A percentile compares a stretch with the other conserved stretches of the same genome.
Conservation (phyloP, 345 rosid genomes). For the Arabidopsis suecica region DNA sequence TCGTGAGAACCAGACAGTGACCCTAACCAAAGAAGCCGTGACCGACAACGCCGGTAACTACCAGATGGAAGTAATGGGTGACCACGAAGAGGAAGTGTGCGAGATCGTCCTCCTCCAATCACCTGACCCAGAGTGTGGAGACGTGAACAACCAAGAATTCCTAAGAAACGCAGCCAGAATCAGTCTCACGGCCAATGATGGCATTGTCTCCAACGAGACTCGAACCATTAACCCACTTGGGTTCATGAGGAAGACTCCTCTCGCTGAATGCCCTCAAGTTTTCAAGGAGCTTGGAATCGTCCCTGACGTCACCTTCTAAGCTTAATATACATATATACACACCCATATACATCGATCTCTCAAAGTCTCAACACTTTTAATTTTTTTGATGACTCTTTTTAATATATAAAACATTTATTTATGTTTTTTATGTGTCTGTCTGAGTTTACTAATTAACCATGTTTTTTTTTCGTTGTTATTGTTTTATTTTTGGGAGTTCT, state of each 20-base stretch:
- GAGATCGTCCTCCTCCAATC: slow-evolving; percentile 57
- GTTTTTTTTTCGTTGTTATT: background rate
- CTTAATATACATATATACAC: background rate
- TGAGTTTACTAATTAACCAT: slow-evolving; percentile 23
- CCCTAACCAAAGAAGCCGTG: slow-evolving; percentile 49
- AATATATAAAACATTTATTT: slow-evolving; percentile 17
- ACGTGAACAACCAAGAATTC: slow-evolving; percentile 46
- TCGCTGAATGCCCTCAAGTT: slow-evolving; percentile 52
- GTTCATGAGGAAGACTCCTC: slow-evolving; percentile 57
- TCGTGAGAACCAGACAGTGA: slow-evolving; percentile 46
- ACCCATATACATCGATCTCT: background rate
- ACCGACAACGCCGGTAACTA: slow-evolving; percentile 56
- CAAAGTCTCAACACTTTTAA: background rate
- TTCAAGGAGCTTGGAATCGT: slow-evolving; percentile 66
- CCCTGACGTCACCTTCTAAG: slow-evolving; percentile 39
- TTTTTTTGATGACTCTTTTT: slow-evolving; percentile 2
- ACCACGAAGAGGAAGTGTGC: slow-evolving; percentile 74
- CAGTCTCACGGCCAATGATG: slow-evolving; percentile 58
- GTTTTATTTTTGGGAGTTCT: slow-evolving; percentile 13
- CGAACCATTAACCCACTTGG: slow-evolving; percentile 68
- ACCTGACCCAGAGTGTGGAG: slow-evolving; percentile 55
- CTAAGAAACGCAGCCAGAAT: slow-evolving; percentile 53
- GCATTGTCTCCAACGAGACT: slow-evolving; percentile 48
- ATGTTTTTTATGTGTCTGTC: background rate
- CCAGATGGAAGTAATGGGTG: slow-evolving; percentile 58